Evolutionary conservation across 2,329 filamentous ascomycete species (phyloP).

Genomic region (Aspergillus sp.): DNA sequence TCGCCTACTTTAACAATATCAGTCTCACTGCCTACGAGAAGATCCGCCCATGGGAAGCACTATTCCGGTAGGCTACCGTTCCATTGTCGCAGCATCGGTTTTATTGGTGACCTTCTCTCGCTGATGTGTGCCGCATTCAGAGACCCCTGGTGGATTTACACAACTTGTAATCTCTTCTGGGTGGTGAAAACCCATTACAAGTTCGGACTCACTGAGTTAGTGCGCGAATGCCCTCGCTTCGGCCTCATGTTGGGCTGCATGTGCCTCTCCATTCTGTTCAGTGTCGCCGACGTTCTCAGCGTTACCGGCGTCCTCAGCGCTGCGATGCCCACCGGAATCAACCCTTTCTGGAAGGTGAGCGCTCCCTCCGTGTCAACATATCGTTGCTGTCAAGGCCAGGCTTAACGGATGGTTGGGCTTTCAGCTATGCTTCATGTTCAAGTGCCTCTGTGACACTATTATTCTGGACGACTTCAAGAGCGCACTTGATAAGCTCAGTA

Average conservation of each 20-base stretch:
- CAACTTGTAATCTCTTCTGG: constrained; percentile 56
- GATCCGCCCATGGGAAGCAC: constrained; percentile 55
- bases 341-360: constrained; percentile 61
- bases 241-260: constrained; percentile 9
- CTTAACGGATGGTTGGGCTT: too few relatives aligned
- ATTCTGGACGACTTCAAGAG: constrained; percentile 70
- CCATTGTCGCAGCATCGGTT: not conserved
- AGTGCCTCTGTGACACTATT: constrained; percentile 66
- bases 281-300: not conserved
- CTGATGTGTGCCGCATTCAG: constrained; percentile 24
- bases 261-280: constrained; percentile 1
- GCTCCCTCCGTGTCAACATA: too few relatives aligned
- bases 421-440: constrained; percentile 60
- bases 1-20: constrained; percentile 61
- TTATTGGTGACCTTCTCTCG: too few relatives aligned
- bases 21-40: constrained; percentile 51
- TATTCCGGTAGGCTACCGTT: constrained; percentile 49
- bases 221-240: constrained; percentile 60
- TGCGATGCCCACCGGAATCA: constrained; percentile 46
- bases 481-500: constrained; percentile 38
- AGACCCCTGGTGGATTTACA: constrained; percentile 66
- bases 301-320: not conserved
- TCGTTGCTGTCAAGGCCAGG: too few relatives aligned
- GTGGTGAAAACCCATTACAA: constrained; percentile 61
- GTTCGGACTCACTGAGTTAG: constrained; percentile 54